Conservation (phyloP, 78 protist species). For the Diacronema lutheri region DNA sequence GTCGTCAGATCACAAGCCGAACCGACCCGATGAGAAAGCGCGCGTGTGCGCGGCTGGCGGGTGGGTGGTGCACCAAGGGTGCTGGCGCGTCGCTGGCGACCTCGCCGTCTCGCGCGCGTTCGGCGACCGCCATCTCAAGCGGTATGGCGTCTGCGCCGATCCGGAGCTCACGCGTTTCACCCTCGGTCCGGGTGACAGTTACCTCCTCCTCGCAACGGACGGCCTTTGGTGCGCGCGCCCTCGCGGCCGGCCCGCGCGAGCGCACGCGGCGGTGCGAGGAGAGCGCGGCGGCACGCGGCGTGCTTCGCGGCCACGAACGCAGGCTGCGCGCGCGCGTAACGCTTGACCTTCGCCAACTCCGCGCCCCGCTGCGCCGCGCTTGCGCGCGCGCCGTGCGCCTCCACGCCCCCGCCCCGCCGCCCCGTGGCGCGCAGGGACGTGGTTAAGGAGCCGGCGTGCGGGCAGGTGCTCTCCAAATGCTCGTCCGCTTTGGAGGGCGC, state of each 20-base stretch:
- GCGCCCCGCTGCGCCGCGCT: no score
- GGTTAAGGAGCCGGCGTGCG: no score
- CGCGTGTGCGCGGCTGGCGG: not conserved
- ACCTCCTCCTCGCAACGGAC: constrained; percentile 4
- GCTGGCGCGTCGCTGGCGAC: constrained; percentile 22
- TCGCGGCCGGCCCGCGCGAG: no score
- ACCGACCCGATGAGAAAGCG: constrained; percentile 8
- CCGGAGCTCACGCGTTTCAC: not conserved
- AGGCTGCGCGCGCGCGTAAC: no score
- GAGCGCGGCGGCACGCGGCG: no score
- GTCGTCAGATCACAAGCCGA: not conserved
- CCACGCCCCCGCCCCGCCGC: not conserved
- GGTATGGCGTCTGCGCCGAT: not conserved
- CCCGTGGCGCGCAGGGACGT: no score
- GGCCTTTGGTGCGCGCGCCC: constrained; percentile 1
- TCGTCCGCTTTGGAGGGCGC: no score
- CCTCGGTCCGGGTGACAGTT: not conserved
- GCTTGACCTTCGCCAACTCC: no score
- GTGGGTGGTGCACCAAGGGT: not conserved
- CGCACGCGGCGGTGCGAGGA: no score
- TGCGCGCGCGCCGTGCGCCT: not conserved
- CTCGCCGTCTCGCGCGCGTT: constrained; percentile 27
- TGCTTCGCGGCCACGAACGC: no score
- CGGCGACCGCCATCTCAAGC: not conserved
- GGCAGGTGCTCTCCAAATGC: no score